Conservation (phyloP, 1,284 basidiomycete species). For the Leucoagaricus sp. region DNA sequence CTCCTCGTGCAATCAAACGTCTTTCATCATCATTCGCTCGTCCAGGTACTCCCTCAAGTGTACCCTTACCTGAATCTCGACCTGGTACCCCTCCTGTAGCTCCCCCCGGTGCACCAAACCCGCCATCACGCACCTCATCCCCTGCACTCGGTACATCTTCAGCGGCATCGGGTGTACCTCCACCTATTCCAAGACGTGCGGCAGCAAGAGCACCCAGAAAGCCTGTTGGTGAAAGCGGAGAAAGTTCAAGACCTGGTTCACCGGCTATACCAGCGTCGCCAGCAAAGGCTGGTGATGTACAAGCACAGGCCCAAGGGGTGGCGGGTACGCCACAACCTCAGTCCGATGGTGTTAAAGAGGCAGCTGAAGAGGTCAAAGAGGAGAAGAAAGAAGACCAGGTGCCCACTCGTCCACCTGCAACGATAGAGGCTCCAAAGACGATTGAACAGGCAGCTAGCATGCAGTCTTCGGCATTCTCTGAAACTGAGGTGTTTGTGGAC, state of each 20-base stretch:
- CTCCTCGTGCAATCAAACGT: conserved; percentile 16
- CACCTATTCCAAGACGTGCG: conserved; percentile 58
- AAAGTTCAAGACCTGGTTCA: conserved; percentile 23
- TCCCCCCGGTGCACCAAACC: conserved; percentile 9
- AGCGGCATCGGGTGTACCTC: conserved; percentile 33
- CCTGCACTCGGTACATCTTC: conserved; percentile 21
- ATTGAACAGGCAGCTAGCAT: not conserved
- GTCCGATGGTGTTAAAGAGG: conserved; percentile 13
- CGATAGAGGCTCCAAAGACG: not conserved
- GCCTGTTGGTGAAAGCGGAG: conserved; percentile 16
- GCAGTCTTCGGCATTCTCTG: conserved; percentile 1
- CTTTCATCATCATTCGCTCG: conserved; percentile 9
- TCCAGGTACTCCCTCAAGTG: conserved; percentile 13
- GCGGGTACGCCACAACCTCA: not conserved
- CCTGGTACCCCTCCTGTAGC: conserved; percentile 30
- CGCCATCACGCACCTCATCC: conserved; percentile 29
- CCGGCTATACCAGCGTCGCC: conserved; percentile 13
- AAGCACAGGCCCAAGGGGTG: not conserved
- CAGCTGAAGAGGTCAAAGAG: conserved; percentile 9
- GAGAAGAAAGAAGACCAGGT: conserved; percentile 9
- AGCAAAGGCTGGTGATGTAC: conserved; percentile 6
- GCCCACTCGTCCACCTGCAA: not conserved
- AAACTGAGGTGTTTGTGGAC: conserved; percentile 19
- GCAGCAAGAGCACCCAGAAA: conserved; percentile 36
- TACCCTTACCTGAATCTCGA: conserved; percentile 18